Base-by-base conservation (phyloP, 169 alveolate species). In the Theileria orientalis region DNA sequence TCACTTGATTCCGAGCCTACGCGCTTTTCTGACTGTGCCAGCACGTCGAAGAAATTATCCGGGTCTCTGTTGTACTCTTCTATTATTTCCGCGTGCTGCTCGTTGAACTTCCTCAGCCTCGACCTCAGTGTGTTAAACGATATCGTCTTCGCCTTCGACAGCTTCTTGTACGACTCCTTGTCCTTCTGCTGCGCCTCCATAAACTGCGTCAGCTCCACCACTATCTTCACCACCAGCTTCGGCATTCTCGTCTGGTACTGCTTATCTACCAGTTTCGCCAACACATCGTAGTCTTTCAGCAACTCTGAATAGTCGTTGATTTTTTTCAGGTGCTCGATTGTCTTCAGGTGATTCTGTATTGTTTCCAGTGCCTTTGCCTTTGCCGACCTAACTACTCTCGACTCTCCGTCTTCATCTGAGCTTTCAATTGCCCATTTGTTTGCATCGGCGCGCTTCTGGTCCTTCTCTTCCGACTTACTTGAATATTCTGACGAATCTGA, bases 361-460 rank as follows among this genome's bases (percentile, higher is more conserved):
- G 85, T 85, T 59, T 91, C 94, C 49, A 82, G 59, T 37, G 91
- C 90, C 76, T 91, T 91, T 51, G 93, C 95, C 76, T 85, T 90
- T 40, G 90, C 92, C n/a, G 92, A 87, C 62, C 82, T 76, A 32
- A 91, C 93, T 5, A 91, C 92, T 68, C 95, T 84, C 21, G 90
- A 86, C 61, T 90, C 94, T 19, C 87, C 95, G 40, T 91, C 95
- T 27, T 87, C 90, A 35, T 91, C 85, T 11, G 92, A 85, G 19
- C 93, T 89, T 71, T 89, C 93, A 40, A 83, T 76, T 33, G 92
- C 86, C 93, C 93, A 89, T 25, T 84, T 68, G 47, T 76, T 76
- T 16, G 78, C 88, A 27, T 69, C 83, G 13, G 77, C 87, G 59
- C 93, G 85, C 33, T 88, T 85, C 42, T 84, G 66, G 37, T 68